Base-by-base conservation (phyloP, 192 early-diverging fungal species). In the Chytriomyces sp. region DNA sequence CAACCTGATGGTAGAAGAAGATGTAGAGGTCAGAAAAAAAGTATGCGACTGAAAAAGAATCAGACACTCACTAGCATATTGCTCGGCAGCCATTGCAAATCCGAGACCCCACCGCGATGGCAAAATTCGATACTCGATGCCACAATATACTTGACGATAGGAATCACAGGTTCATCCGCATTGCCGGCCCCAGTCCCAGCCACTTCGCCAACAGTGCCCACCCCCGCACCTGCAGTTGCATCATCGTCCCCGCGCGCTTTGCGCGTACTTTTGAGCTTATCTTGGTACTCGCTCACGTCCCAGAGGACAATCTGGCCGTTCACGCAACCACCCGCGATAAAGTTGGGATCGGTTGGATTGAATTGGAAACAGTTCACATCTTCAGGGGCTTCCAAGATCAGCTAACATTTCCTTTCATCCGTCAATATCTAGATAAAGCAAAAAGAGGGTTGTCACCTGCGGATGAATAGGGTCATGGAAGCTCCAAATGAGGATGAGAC, bases 391-490 rank as follows among this genome's bases (percentile, higher is more conserved):
- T 89, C 88, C 53, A 89, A 60, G 14, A 89, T 85, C 0, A 89
- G 65, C 79, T 86, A 59, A 22, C 31, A 10, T 25, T 19, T 0
- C 17, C 36, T 3, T 67, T 26, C n/a, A 28, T n/a, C 52, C 32
- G 14, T 19, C 64, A n/a, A 64, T 22, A 30, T 25, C 4, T 37
- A 32, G n/a, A 7, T 55, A 54, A 38, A 52, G 0, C 36, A 28
- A 32, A 74, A 0, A 28, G n/a, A n/a, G n/a, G n/a, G n/a, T n/a
- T n/a, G 14, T 17, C 36, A 80, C 80, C 68, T 81, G 84, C 19
- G 88, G 88, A 79, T 89, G 84, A 52, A 89, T 89, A 0, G 88
- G 88, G 62, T 89, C 88, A 41, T 83, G 77, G 60, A 89, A 88
- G 69, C 81, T 88, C 88, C 88, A 89, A 7, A 89, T 80, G n/a